phyloP scores from a whole-genome alignment of 208 protist genomes.

The Leishmania arabica region DNA sequence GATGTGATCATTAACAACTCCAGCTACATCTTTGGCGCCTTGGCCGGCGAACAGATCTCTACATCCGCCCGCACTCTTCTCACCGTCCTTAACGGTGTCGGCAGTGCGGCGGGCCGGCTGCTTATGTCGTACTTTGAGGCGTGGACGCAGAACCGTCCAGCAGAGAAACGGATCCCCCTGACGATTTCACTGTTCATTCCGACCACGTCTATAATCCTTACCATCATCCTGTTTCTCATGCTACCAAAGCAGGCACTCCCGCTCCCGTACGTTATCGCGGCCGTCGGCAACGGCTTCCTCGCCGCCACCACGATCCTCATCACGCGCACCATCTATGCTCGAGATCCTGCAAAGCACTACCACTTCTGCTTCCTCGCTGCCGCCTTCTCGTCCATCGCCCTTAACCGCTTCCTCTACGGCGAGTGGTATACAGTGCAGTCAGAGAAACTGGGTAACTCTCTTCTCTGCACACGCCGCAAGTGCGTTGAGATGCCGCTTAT shows the following conservation, averaged over 20 bases:
- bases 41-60: conserved; percentile 37
- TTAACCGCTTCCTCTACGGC: conserved; percentile 60
- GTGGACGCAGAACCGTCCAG: conserved; percentile 37
- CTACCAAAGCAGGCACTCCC: conserved; percentile 29
- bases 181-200: conserved; percentile 44
- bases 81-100: conserved; percentile 48
- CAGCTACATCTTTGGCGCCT: conserved; percentile 41
- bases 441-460: conserved; percentile 36
- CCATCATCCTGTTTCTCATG: conserved; percentile 41
- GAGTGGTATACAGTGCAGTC: conserved; percentile 57
- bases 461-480: conserved; percentile 33
- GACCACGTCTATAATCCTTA: conserved; percentile 36
- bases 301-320: conserved; percentile 51
- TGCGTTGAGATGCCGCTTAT: conserved; percentile 53
- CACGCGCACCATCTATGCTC: conserved; percentile 51
- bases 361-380: conserved; percentile 44
- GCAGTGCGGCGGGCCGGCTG: conserved; percentile 44
- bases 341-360: conserved; percentile 63
- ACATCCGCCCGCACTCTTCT: conserved; percentile 34
- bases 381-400: conserved; percentile 35
- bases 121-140: conserved; percentile 48
- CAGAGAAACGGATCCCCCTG: conserved; percentile 59
- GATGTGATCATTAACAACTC: conserved; percentile 48
- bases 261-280: conserved; percentile 41
- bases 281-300: conserved; percentile 49